Evolutionary conservation across 352 stramenopile species (phyloP).

Genomic region (Globisporangium mamillatum): DNA sequence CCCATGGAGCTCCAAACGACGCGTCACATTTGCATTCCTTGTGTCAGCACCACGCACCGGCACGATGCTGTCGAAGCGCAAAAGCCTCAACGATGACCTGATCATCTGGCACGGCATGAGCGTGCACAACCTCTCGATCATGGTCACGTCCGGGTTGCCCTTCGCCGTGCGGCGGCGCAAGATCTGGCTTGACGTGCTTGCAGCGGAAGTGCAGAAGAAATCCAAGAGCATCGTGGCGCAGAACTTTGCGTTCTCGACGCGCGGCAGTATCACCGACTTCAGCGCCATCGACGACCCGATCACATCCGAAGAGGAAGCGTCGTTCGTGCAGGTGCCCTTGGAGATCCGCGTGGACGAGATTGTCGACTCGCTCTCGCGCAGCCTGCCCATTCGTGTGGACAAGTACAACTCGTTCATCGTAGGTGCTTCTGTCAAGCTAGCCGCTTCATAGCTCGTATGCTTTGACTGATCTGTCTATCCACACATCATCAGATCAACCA

Average conservation of each 20-base stretch:
- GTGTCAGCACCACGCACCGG: too few species aligned
- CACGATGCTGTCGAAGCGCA: slow-evolving; percentile 43
- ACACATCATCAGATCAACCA: slow-evolving; percentile 18
- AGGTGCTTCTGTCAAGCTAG: neutral
- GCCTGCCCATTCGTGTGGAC: slow-evolving; percentile 34
- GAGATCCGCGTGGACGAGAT: slow-evolving; percentile 30
- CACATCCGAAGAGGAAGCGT: slow-evolving; percentile 21
- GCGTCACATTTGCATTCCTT: too few species aligned
- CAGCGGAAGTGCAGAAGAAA: slow-evolving; percentile 44
- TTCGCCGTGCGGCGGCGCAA: slow-evolving; percentile 35
- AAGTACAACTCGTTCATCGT: slow-evolving; percentile 24
- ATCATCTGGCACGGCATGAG: slow-evolving; percentile 52
- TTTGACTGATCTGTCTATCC: too few species aligned
- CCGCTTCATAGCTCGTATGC: too few species aligned
- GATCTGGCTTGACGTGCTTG: slow-evolving; percentile 54
- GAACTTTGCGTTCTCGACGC: slow-evolving; percentile 42
- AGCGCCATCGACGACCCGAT: neutral
- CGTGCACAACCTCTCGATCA: slow-evolving; percentile 48
- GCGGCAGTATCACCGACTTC: slow-evolving; percentile 19
- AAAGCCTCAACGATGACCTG: slow-evolving; percentile 51
- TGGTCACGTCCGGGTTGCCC: slow-evolving; percentile 29
- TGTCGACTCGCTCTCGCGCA: slow-evolving; percentile 22
- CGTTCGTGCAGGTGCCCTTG: slow-evolving; percentile 21
- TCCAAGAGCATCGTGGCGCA: slow-evolving; percentile 43
- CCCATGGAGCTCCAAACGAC: too few species aligned